Percentiles rank a stretch among this genome's conserved stretches.
Conservation (phyloP, 495 filamentous ascomycete genomes). For the Aeminium ludgeri region DNA sequence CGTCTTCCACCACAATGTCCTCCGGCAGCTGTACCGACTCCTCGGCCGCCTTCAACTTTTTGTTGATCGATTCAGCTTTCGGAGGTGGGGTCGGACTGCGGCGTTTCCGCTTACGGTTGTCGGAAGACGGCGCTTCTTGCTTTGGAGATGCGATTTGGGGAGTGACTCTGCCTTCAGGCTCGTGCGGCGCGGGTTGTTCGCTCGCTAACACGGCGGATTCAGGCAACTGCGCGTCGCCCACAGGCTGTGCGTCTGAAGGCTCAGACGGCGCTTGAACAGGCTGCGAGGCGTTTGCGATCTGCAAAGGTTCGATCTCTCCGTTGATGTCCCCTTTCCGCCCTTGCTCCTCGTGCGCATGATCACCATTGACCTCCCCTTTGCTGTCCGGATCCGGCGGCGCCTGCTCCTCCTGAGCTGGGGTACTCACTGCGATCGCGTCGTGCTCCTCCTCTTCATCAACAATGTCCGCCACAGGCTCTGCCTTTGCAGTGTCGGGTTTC, state of each 20-base stretch:
- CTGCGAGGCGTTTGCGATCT: not conserved
- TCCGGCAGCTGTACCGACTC: conserved; percentile 6
- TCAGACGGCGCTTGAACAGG: not conserved
- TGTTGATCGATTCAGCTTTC: conserved; percentile 14
- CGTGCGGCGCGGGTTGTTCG: not conserved
- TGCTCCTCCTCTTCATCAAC: conserved; percentile 1
- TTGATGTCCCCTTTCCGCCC: not conserved
- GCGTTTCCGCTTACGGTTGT: conserved; percentile 25
- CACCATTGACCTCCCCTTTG: not conserved
- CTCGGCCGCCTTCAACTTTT: conserved; percentile 19
- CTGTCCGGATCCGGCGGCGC: not conserved
- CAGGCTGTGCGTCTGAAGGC: not conserved
- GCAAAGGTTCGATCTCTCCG: not conserved
- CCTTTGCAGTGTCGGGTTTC: conserved; percentile 1
- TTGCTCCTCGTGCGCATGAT: not conserved
- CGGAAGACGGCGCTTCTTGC: conserved; percentile 16
- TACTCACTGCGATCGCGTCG: conserved; percentile 1
- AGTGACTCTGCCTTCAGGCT: conserved; percentile 1
- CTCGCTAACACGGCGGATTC: not conserved
- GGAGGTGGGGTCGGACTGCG: conserved; percentile 20
- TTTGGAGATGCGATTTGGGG: conserved; percentile 3
- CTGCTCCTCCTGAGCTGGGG: not conserved
- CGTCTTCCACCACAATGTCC: conserved; percentile 9
- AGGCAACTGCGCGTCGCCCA: too few relatives aligned
- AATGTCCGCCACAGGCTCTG: not conserved